Conservation (phyloP, 257 asterid species). For the Solanum boliviense region DNA sequence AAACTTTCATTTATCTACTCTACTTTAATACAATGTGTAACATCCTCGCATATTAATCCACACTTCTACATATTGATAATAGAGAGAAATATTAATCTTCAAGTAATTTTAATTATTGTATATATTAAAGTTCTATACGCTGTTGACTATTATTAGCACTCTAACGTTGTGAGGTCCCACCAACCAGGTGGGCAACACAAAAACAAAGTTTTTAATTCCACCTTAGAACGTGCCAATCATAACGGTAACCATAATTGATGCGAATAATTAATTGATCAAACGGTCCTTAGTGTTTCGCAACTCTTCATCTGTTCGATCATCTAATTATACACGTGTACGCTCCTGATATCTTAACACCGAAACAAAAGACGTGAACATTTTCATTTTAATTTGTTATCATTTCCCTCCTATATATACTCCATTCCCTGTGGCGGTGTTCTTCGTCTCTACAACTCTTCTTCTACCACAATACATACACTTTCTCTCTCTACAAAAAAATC, state of each 20-base stretch:
- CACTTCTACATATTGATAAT: not conserved
- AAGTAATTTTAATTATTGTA: not conserved
- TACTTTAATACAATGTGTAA: not conserved
- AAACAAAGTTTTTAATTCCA: not conserved
- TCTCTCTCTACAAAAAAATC: conserved; percentile 4
- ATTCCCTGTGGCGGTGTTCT: not conserved
- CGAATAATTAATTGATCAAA: not conserved
- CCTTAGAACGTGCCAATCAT: conserved; percentile 19
- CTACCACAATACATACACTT: not conserved
- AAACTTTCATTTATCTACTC: not conserved
- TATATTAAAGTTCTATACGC: not conserved
- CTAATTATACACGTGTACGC: conserved; percentile 3
- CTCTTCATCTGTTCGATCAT: not conserved
- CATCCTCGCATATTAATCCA: not conserved
- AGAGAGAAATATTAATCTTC: not conserved
- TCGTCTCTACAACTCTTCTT: not conserved
- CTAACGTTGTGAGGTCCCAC: not conserved
- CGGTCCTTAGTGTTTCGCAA: not conserved
- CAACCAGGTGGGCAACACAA: not conserved
- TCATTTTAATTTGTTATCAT: not conserved
- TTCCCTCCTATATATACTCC: not conserved
- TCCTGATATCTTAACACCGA: not conserved
- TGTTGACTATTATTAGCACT: not conserved
- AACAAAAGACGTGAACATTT: not conserved
- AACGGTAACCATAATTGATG: conserved; percentile 24